These are phyloP conservation scores for Boletus sp. DNA, from an alignment of 1,284 basidiomycete species.

Conservation along the genomic window DNA sequence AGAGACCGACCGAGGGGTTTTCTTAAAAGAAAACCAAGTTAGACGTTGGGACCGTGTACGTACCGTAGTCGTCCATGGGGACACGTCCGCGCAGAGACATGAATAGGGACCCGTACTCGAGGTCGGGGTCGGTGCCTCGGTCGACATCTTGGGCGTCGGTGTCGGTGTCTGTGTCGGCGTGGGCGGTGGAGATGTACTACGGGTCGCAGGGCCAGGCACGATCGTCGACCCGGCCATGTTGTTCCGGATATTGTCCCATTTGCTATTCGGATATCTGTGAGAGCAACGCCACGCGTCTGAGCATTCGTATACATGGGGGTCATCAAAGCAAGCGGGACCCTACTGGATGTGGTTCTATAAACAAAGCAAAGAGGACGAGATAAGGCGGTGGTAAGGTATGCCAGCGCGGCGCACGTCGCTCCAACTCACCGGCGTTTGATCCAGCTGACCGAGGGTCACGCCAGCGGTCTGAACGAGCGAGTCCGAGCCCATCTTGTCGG, in stretches of 20 bases:
- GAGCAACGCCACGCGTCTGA: neutral
- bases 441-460: constrained; percentile 48
- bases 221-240: constrained; percentile 47
- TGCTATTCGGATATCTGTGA: constrained; percentile 56
- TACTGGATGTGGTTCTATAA: constrained; percentile 65
- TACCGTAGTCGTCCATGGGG: constrained; percentile 48
- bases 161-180: constrained; percentile 9
- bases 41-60: neutral
- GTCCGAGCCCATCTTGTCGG: constrained; percentile 53
- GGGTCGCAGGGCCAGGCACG: constrained; percentile 13
- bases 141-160: constrained; percentile 20
- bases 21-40: neutral
- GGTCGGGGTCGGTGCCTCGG: constrained; percentile 15
- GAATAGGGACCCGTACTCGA: constrained; percentile 3
- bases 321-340: constrained; percentile 6
- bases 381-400: neutral
- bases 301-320: neutral
- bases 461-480: constrained; percentile 55
- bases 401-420: neutral
- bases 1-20: neutral
- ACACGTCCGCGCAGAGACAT: constrained; percentile 46
- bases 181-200: constrained; percentile 12
- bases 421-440: constrained; percentile 45
- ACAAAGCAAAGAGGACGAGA: neutral
- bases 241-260: constrained; percentile 64